Base-by-base conservation (phyloP, 2,329 filamentous ascomycete genomes). In the Botrytis hyacinthi region DNA sequence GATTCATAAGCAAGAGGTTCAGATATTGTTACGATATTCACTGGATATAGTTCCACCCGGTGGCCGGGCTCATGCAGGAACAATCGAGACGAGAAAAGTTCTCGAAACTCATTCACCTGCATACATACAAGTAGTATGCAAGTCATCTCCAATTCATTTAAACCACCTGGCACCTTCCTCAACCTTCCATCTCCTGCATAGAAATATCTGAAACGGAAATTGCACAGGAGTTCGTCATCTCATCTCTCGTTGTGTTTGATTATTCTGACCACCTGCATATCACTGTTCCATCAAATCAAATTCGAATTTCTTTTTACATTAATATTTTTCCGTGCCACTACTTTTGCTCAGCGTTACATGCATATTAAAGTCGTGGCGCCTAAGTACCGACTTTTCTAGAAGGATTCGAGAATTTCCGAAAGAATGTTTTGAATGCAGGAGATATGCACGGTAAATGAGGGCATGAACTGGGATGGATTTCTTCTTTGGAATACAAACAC, bases 111-210 rank as follows among this genome's bases (percentile, higher is more conserved):
- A 32, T 22, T 42, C 48, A 37, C 32, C 66, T 46, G 44, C 71
- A 69, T 73, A 74, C 71, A 65, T 73, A 74, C 75, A 75, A 46
- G 57, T 74, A 70, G 66, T 71, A 73, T 77, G 76, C 76, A 76
- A 76, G 74, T 73, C 74, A 75, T 76, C 72, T 77, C 71, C 73
- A 75, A n/a, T 72, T 72, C 68, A n/a, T 46, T 70, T 61, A 61
- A 40, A 44, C 72, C 42, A 54, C n/a, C 37, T 72, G 42, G 57
- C 29, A 54, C 32, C 37, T 72, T 59, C 35, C 65, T 75, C 67
- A 35, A 74, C 71, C 46, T 70, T 77, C 74, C 71, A 57, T 69
- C 22, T 60, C 40, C 44, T 72, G 37, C 35, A 71, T 73, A 59
- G 51, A 73, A 73, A 40, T 60, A 74, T 75, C 69, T 75, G 75